Evolutionary conservation across 2,329 filamentous ascomycete species (phyloP).

Genomic region (Torrubiellomyces zombiae): DNA sequence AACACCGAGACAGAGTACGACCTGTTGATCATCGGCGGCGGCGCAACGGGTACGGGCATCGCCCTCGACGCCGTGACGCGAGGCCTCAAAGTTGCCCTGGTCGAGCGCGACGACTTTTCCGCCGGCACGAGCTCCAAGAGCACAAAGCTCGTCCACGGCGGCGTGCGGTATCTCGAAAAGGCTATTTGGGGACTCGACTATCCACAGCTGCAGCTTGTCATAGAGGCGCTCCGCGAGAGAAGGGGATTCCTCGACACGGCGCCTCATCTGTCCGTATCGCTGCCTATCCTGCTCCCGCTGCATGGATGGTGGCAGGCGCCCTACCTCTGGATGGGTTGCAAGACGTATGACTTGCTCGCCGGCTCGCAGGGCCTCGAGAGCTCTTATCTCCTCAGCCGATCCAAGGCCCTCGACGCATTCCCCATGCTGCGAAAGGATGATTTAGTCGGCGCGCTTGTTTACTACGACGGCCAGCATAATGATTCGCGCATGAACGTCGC

Average conservation of each 20-base stretch:
- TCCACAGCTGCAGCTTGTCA: constrained; percentile 65
- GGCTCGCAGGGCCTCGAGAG: constrained; percentile 70
- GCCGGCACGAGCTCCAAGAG: constrained; percentile 73
- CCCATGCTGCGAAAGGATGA: constrained; percentile 61
- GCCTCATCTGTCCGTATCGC: constrained; percentile 63
- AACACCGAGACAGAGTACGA: constrained; percentile 40
- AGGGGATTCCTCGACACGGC: constrained; percentile 73
- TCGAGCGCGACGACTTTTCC: constrained; percentile 72
- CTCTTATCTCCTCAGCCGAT: constrained; percentile 66
- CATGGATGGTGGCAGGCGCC: constrained; percentile 74
- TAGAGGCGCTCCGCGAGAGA: constrained; percentile 66
- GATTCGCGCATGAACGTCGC: constrained; percentile 80
- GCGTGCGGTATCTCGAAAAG: constrained; percentile 74
- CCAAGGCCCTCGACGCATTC: constrained; percentile 61
- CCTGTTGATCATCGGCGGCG: constrained; percentile 61
- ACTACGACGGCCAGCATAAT: constrained; percentile 79
- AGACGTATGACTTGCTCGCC: constrained; percentile 67
- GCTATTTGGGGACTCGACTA: constrained; percentile 76
- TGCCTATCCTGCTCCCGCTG: constrained; percentile 71
- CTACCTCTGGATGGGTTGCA: constrained; percentile 54
- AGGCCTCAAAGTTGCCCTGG: constrained; percentile 62
- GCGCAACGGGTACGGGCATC: constrained; percentile 65
- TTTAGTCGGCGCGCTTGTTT: constrained; percentile 62
- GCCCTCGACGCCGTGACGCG: constrained; percentile 67
- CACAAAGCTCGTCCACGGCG: constrained; percentile 74